Percentiles rank a stretch among this genome's conserved stretches.
Conservation (phyloP, 345 rosid species). For the Populus euphratica region DNA sequence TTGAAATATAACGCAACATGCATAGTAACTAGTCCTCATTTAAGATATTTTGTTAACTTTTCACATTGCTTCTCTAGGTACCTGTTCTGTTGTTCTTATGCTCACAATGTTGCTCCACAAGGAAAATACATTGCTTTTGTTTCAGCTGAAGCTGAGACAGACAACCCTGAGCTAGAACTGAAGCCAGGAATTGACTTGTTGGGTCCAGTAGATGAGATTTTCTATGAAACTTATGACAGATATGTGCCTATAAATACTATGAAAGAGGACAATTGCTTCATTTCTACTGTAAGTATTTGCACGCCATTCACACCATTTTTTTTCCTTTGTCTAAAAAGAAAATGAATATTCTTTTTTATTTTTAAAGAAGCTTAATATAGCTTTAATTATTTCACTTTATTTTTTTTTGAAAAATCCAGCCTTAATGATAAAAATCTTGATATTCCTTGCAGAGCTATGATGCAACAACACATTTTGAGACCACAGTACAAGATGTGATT, state of each 20-base stretch:
- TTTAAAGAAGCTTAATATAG: neutral
- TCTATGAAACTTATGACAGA: constrained; percentile 80
- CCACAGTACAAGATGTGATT: constrained; percentile 71
- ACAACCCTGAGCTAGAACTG: constrained; percentile 68
- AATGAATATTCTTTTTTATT: neutral
- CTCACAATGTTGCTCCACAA: constrained; percentile 90
- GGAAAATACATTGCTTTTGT: constrained; percentile 92
- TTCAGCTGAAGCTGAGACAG: constrained; percentile 88
- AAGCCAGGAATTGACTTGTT: constrained; percentile 81
- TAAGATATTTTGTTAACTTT: neutral
- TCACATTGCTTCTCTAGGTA: constrained; percentile 47
- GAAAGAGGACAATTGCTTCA: constrained; percentile 64
- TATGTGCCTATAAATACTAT: constrained; percentile 55
- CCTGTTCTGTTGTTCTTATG: constrained; percentile 89
- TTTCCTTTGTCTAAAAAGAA: too few species aligned
- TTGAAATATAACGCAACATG: too few species aligned
- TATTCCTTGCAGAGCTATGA: constrained; percentile 60
- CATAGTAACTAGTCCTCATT: too few species aligned
- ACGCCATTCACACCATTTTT: neutral
- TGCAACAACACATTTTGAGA: constrained; percentile 85
- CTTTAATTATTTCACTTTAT: neutral
- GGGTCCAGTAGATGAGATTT: constrained; percentile 74
- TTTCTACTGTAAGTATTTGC: constrained; percentile 58
- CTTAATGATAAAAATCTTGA: neutral
- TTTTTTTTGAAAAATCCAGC: neutral